Evolutionary conservation across 495 filamentous ascomycete genomes (phyloP).

Genomic region (Talaromyces liani): DNA sequence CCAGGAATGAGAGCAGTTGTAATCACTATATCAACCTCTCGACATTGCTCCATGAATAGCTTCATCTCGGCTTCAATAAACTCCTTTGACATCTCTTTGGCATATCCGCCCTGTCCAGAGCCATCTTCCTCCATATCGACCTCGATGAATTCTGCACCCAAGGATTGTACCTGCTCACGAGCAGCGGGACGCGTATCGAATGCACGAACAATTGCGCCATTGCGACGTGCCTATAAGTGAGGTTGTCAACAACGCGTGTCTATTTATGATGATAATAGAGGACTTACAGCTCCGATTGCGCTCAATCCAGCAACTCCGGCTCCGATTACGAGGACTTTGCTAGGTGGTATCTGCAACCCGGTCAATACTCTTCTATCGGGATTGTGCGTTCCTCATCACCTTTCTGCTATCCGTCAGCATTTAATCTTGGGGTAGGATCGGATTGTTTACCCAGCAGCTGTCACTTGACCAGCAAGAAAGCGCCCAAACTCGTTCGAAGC

Average conservation of each 20-base stretch:
- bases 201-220: slow-evolving; percentile 78
- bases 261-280: not conserved
- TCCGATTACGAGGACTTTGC: slow-evolving; percentile 77
- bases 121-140: slow-evolving; percentile 79
- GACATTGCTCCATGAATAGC: slow-evolving; percentile 71
- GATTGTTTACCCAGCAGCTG: slow-evolving; percentile 54
- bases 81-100: slow-evolving; percentile 82
- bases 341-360: slow-evolving; percentile 58
- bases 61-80: slow-evolving; percentile 86
- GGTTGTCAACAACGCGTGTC: not conserved
- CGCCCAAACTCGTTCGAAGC: slow-evolving; percentile 77
- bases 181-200: slow-evolving; percentile 75
- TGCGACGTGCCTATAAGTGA: slow-evolving; percentile 48
- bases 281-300: slow-evolving; percentile 58
- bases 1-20: slow-evolving; percentile 79
- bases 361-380: not conserved
- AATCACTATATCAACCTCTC: slow-evolving; percentile 80
- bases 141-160: slow-evolving; percentile 78
- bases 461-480: slow-evolving; percentile 76
- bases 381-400: not conserved
- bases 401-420: slow-evolving; percentile 13
- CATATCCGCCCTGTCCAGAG: slow-evolving; percentile 72
- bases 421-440: not conserved
- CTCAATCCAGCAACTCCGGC: slow-evolving; percentile 75
- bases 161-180: slow-evolving; percentile 75